These are phyloP conservation scores for Leccinum aurantiacum DNA, from an alignment of 768 basidiomycete species.

Conservation along the genomic window DNA sequence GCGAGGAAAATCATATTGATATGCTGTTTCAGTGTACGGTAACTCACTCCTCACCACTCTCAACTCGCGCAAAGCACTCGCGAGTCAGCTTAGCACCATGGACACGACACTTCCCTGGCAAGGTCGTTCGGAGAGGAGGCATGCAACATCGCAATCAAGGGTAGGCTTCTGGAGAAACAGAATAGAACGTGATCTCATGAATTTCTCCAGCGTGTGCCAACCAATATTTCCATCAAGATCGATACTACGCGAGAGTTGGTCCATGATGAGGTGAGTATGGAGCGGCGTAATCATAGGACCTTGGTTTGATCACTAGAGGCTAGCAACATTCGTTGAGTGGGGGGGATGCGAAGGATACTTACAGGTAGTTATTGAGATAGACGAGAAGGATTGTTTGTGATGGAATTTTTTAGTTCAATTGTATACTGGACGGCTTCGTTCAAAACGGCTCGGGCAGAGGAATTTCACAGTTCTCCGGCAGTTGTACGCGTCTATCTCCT, in stretches of 20 bases:
- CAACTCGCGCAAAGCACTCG: conserved; percentile 53
- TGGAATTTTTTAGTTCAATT: too few species aligned
- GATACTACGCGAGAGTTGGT: not conserved
- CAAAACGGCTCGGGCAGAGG: too few species aligned
- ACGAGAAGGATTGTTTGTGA: not conserved
- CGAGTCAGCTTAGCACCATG: conserved; percentile 14
- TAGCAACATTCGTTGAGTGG: not conserved
- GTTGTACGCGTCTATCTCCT: too few species aligned
- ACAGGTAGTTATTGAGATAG: not conserved
- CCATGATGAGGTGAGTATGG: not conserved
- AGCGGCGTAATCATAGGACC: not conserved
- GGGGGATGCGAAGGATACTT: not conserved
- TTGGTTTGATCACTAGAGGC: not conserved
- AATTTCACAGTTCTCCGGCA: too few species aligned
- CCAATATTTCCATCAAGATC: not conserved
- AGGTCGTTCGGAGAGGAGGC: not conserved
- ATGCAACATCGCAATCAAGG: not conserved
- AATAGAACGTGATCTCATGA: not conserved
- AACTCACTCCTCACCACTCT: conserved; percentile 62
- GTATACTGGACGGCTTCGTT: too few species aligned
- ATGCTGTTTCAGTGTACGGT: conserved; percentile 41
- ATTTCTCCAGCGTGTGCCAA: not conserved
- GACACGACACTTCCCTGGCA: conserved; percentile 20
- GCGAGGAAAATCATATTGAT: not conserved
- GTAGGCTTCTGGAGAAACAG: not conserved